Evolutionary conservation across 2,329 filamentous ascomycete species (phyloP), one percentile per base, ranked within the genome.

Genomic region (Colletotrichum cordylinicola): DNA sequence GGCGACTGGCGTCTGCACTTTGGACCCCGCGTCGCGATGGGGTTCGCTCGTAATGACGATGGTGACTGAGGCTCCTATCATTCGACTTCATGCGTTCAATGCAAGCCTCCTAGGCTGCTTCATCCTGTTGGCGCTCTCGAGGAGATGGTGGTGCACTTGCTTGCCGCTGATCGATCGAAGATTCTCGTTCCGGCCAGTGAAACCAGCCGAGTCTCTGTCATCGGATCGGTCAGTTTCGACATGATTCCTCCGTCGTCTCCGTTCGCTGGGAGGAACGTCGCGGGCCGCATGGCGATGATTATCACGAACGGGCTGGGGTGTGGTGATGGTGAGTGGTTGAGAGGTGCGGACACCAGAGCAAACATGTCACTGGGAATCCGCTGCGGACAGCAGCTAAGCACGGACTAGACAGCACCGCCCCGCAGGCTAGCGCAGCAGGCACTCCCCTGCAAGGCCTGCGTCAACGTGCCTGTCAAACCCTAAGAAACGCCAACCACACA

Each of bases 141-240:
- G n/a, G n/a, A 52, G 43, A 43, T 31, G 56, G 61, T 10, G 61
- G 58, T 21, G 37, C 21, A 21, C 37, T 74, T 43, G 37, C 37
- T 29, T 61, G 60, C 37, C 16, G 27, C 62, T 61, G 55, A 66
- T 71, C 61, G 64, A 66, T 70, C 61, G 37, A 72, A 33, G n/a
- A 33, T n/a, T 27, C 31, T 56, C 69, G 43, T 16, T 61, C 52
- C 31, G 24, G 43, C 60, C 16, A 67, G 6, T 35, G 33, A 18
- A 29, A 31, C 66, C 74, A 76, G 74, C 60, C 3, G 72, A 67
- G 48, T 21, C 31, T 8, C n/a, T n/a, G 58, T n/a, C 37, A 35
- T 37, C n/a, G 31, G 64, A 75, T 73, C 73, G 64, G 58, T 75
- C 73, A 73, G 21, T 73, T 75, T 55, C 43, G 29, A 69, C 48